phyloP scores from a whole-genome alignment of 768 basidiomycete genomes.

The Leccinum longicurvipes region DNA sequence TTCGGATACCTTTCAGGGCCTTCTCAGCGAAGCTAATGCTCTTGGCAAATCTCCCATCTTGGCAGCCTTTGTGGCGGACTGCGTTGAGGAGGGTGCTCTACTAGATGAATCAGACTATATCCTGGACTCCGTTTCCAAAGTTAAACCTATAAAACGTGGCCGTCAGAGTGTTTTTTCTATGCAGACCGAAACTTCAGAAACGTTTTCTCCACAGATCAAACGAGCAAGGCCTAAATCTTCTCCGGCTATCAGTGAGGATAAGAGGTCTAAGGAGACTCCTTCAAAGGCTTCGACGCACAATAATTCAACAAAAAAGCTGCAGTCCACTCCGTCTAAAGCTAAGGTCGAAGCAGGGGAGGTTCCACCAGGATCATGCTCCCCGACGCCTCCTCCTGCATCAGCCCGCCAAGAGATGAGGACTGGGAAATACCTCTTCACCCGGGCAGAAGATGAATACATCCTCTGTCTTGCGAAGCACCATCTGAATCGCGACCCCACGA shows the following conservation, averaged over 20 bases:
- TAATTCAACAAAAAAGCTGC: slow-evolving; percentile 4
- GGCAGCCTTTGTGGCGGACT: slow-evolving; percentile 53
- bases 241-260: not conserved
- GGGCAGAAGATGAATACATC: slow-evolving; percentile 49
- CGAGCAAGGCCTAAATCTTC: slow-evolving; percentile 6
- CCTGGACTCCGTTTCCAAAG: slow-evolving; percentile 32
- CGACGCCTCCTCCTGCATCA: slow-evolving; percentile 44
- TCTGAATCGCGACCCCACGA: slow-evolving; percentile 45
- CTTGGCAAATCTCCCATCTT: slow-evolving; percentile 47
- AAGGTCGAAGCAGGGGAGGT: not conserved
- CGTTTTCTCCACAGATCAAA: slow-evolving; percentile 1
- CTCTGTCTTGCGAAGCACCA: slow-evolving; percentile 43
- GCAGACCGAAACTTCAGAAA: slow-evolving; percentile 10
- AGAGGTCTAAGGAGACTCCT: slow-evolving; percentile 3
- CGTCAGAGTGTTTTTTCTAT: slow-evolving; percentile 18
- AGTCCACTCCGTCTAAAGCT: not conserved
- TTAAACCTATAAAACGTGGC: slow-evolving; percentile 23
- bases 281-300: slow-evolving; percentile 6
- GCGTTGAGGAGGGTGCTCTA: slow-evolving; percentile 40
- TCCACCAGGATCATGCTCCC: slow-evolving; percentile 28
- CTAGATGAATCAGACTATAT: slow-evolving; percentile 45
- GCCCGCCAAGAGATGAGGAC: slow-evolving; percentile 26
- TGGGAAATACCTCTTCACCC: slow-evolving; percentile 45
- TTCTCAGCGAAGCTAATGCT: slow-evolving; percentile 36
- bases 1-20: slow-evolving; percentile 49